A percentile compares a stretch with the other conserved stretches of the same genome.
Conservation (phyloP, 208 protist genomes). For the Tetramitus jugosus region DNA sequence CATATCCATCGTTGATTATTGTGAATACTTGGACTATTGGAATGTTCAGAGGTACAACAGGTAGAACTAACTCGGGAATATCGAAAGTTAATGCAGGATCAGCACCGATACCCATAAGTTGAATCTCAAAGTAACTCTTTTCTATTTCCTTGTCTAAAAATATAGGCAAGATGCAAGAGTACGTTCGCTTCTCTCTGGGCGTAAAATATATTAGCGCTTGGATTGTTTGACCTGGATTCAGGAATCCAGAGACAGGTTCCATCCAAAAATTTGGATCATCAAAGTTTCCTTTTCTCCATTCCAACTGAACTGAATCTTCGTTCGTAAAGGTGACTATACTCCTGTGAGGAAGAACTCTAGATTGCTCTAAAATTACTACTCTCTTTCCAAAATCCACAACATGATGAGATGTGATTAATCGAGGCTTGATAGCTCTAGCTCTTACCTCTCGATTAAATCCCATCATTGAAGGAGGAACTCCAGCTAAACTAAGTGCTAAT, state of each 20-base stretch:
- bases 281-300: slow-evolving; percentile 28
- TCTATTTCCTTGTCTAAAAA: slow-evolving; percentile 46
- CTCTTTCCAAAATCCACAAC: slow-evolving; percentile 38
- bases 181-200: slow-evolving; percentile 38
- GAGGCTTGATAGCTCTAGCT: slow-evolving; percentile 28
- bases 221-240: slow-evolving; percentile 46
- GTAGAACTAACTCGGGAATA: slow-evolving; percentile 61
- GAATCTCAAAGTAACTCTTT: slow-evolving; percentile 52
- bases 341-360: slow-evolving; percentile 26
- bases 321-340: slow-evolving; percentile 39
- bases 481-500: slow-evolving; percentile 36
- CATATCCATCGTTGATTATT: slow-evolving; percentile 82
- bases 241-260: slow-evolving; percentile 47
- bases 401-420: slow-evolving; percentile 28
- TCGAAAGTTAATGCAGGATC: slow-evolving; percentile 67
- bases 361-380: slow-evolving; percentile 39
- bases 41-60: slow-evolving; percentile 67
- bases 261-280: slow-evolving; percentile 47
- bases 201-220: slow-evolving; percentile 62
- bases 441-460: slow-evolving; percentile 28
- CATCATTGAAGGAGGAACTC: slow-evolving; percentile 1
- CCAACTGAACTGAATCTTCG: slow-evolving; percentile 25
- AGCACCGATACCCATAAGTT: slow-evolving; percentile 51
- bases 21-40: slow-evolving; percentile 52
- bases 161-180: slow-evolving; percentile 43